Evolutionary conservation across 2,329 filamentous ascomycete species (phyloP), one percentile per base, ranked within the genome.

Genomic region (Chaetomium sp.): DNA sequence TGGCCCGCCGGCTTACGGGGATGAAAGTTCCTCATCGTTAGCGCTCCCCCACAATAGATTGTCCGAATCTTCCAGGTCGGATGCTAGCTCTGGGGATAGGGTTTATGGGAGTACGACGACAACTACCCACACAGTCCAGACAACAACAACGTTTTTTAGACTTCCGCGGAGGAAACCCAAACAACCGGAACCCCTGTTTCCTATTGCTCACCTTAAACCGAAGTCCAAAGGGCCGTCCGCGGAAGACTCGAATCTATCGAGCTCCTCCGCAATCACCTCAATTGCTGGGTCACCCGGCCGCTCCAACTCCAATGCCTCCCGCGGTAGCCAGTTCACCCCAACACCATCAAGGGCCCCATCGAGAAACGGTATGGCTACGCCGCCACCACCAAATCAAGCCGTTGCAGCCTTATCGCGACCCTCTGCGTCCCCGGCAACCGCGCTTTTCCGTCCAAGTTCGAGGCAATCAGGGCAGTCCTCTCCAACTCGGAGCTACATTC

Each of bases 41-140:
- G 82, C 84, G 6, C 76, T 87, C 19, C 82, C 85, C 9, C 74
- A 82, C 35, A 79, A 81, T 60, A 78, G 89, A 42, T 73, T 87
- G 34, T 94, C 89, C 5, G 92, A 96, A 66, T 96, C 92, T 1
- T 96, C 91, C 2, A 82, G 88, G 62, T 96, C 92, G 34, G 91
- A 96, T 69, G 88, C 82, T 45, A 95, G 89, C 71, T 88, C 86
- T 12, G 83, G 79, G 43, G 86, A 91, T 65, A 79, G 76, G 42
- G 73, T 82, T 49, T 81, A 81, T 70, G 79, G 77, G 49, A 80
- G 74, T 60, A 79, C 74, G 47, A 81, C 78, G 52, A 85, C 78
- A 45, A 85, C 82, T 6, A 86, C 84, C 9, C 82, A 88, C 60
- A 83, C 79, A 8, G 74, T 80, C 11, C 77, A 81, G 34, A 80